Conservation (phyloP, 1,139 yeast genomes). For the Arxiozyma slooffiae region DNA sequence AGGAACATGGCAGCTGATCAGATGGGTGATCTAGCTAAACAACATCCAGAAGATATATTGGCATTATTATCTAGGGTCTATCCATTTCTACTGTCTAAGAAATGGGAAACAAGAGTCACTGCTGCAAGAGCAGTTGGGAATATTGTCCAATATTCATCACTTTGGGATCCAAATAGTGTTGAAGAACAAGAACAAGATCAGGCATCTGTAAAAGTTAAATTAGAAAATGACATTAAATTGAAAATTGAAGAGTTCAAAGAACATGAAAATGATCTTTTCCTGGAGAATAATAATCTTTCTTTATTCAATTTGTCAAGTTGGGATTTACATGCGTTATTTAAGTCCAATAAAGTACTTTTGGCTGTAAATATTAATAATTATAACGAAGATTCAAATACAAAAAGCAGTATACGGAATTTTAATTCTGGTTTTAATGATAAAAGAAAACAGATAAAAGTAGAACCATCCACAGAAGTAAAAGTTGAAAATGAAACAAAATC, state of each 20-base stretch:
- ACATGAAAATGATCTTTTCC: conserved; percentile 30
- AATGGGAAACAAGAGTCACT: conserved; percentile 94
- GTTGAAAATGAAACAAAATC: conserved; percentile 9
- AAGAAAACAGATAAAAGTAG: conserved; percentile 6
- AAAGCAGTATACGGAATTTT: conserved; percentile 4
- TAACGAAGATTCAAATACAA: conserved; percentile 18
- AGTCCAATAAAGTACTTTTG: conserved; percentile 59
- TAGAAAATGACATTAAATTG: conserved; percentile 27
- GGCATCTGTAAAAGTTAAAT: conserved; percentile 24
- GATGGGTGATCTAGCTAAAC: conserved; percentile 83
- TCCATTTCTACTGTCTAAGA: conserved; percentile 70
- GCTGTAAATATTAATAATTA: conserved; percentile 59
- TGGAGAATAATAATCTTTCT: conserved; percentile 38
- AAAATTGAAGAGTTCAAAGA: conserved; percentile 33
- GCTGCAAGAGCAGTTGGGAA: conserved; percentile 96
- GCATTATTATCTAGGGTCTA: conserved; percentile 79
- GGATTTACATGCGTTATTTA: conserved; percentile 54
- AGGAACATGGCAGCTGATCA: conserved; percentile 97
- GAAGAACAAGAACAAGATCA: conserved; percentile 9
- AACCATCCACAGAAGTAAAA: conserved; percentile 6
- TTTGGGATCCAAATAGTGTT: conserved; percentile 71
- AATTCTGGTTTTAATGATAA: conserved; percentile 6
- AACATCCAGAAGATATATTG: conserved; percentile 88
- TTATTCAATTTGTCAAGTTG: conserved; percentile 54
- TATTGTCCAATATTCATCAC: conserved; percentile 64